phyloP scores from a whole-genome alignment of 2,329 filamentous ascomycete species.

The Truncatella angustata region DNA sequence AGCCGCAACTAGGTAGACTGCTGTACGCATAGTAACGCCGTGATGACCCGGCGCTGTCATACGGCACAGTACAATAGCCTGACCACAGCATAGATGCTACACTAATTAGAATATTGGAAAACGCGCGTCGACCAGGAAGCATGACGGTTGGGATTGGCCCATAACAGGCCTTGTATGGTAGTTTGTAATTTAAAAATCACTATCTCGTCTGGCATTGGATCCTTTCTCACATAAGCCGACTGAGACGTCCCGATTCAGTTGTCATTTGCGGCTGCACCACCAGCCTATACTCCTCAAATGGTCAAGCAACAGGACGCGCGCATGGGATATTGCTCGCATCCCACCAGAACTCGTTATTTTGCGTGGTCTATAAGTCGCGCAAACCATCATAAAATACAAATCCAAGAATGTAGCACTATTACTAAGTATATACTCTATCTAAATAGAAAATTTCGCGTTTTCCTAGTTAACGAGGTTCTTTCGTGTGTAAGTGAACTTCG shows the following conservation, averaged over 20 bases:
- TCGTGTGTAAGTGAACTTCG: too few relatives aligned
- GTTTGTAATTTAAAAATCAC: not conserved
- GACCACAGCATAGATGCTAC: not conserved
- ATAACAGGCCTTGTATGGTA: not conserved
- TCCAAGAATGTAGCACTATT: too few relatives aligned
- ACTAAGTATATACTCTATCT: too few relatives aligned
- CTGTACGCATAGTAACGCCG: too few relatives aligned
- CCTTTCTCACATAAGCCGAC: not conserved
- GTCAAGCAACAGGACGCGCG: too few relatives aligned
- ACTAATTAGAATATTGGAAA: not conserved
- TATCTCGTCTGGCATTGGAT: not conserved
- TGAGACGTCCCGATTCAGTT: not conserved
- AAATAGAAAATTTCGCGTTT: too few relatives aligned
- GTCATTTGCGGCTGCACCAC: not conserved
- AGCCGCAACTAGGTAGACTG: not conserved
- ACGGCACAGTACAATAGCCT: not conserved
- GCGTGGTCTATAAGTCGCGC: too few relatives aligned
- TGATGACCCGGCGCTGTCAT: not conserved
- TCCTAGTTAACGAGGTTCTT: too few relatives aligned
- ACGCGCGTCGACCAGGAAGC: not conserved
- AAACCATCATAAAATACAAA: too few relatives aligned
- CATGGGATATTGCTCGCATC: too few relatives aligned
- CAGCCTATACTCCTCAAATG: not conserved
- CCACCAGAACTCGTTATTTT: too few relatives aligned
- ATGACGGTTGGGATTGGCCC: not conserved